Evolutionary conservation across 768 basidiomycete genomes (phyloP).

Genomic region (Lactarius hengduanensis): DNA sequence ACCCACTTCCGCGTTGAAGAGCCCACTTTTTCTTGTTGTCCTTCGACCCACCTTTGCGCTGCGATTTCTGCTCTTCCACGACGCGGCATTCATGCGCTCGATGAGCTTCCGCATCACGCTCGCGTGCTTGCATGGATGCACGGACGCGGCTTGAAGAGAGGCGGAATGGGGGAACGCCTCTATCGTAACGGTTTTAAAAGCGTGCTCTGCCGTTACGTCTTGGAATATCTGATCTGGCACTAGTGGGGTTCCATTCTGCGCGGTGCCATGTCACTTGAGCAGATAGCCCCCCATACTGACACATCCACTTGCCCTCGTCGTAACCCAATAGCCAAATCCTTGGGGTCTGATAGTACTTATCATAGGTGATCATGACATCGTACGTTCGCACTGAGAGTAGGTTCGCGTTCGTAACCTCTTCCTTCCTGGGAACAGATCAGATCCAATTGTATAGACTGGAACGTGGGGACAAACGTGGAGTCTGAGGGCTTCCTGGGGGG

Average conservation of each 20-base stretch:
- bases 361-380: conserved; percentile 99
- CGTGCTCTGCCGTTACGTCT: conserved; percentile 96
- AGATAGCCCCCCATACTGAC: neutral
- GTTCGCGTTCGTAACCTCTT: conserved; percentile 73
- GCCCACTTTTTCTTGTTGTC: conserved; percentile 74
- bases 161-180: conserved; percentile 95
- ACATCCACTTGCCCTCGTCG: conserved; percentile 69
- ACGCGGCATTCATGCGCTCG: conserved; percentile 94
- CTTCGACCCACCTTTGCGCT: conserved; percentile 50
- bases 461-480: conserved; percentile 44
- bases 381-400: conserved; percentile 95
- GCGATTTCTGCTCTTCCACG: conserved; percentile 75
- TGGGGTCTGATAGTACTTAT: conserved; percentile 99
- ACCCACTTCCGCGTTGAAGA: conserved; percentile 65
- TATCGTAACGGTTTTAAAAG: conserved; percentile 97
- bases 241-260: conserved; percentile 82
- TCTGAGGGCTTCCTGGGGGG: conserved; percentile 42
- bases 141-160: conserved; percentile 83
- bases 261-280: conserved; percentile 6
- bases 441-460: conserved; percentile 13
- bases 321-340: conserved; percentile 97
- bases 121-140: conserved; percentile 98
- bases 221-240: conserved; percentile 92
- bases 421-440: conserved; percentile 38
- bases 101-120: conserved; percentile 99